Evolutionary conservation across 2,329 filamentous ascomycete genomes (phyloP).

Genomic region (Alternaria panax): DNA sequence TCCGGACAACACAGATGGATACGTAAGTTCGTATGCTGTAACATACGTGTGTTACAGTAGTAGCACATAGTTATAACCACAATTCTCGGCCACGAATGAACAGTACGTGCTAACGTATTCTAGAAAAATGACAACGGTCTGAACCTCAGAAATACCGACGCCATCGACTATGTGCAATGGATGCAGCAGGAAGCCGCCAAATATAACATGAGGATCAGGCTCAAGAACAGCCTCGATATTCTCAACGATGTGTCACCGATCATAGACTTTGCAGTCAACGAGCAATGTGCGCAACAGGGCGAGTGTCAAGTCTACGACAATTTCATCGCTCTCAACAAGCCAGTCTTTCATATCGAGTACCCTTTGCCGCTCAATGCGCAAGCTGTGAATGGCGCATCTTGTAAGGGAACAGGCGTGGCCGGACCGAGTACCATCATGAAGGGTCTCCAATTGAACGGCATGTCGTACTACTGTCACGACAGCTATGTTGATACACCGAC

Average conservation of each 20-base stretch:
- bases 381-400: constrained; percentile 5
- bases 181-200: constrained; percentile 19
- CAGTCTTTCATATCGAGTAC: constrained; percentile 47
- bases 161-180: constrained; percentile 3
- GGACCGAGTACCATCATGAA: constrained; percentile 71
- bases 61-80: neutral
- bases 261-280: constrained; percentile 44
- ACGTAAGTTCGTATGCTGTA: constrained; percentile 19
- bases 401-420: constrained; percentile 54
- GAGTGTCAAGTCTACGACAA: constrained; percentile 34
- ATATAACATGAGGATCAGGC: constrained; percentile 35
- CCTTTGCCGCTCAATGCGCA: constrained; percentile 48
- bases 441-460: constrained; percentile 66
- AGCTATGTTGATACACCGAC: constrained; percentile 40
- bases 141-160: constrained; percentile 30
- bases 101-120: constrained; percentile 12
- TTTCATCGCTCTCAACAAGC: constrained; percentile 40
- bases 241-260: constrained; percentile 25
- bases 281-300: constrained; percentile 36
- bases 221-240: constrained; percentile 44
- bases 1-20: constrained; percentile 42
- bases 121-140: constrained; percentile 45
- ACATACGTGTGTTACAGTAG: neutral
- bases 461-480: constrained; percentile 63
- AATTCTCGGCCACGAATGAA: neutral